phyloP scores from a whole-genome alignment of 1,139 yeast species.

The Kurtzmaniella quercitrusa region DNA sequence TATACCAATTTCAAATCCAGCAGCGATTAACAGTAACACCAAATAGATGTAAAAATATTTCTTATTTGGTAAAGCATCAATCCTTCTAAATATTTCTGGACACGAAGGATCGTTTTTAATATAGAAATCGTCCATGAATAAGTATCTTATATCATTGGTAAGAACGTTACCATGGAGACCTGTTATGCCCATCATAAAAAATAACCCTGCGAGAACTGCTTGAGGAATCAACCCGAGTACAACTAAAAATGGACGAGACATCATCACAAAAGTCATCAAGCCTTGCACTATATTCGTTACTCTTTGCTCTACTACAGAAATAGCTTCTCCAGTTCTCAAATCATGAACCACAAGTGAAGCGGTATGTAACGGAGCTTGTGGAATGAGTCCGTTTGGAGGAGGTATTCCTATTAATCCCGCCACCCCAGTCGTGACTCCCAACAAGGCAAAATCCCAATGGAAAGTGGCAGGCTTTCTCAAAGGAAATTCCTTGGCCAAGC shows the following conservation, averaged over 20 bases:
- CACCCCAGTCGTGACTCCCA: constrained; percentile 83
- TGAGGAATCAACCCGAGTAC: constrained; percentile 89
- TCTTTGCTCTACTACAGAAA: constrained; percentile 82
- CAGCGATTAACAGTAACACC: constrained; percentile 58
- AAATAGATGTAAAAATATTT: constrained; percentile 57
- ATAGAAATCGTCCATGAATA: constrained; percentile 58
- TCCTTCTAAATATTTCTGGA: constrained; percentile 32
- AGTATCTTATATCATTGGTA: constrained; percentile 55
- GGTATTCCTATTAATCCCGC: constrained; percentile 89
- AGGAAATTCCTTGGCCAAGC: constrained; percentile 80
- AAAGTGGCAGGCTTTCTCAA: constrained; percentile 82
- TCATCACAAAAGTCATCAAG: constrained; percentile 72
- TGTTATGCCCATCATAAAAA: constrained; percentile 87
- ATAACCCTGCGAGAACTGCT: constrained; percentile 86
- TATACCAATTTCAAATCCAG: constrained; percentile 77
- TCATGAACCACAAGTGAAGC: constrained; percentile 65
- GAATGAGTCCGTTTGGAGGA: constrained; percentile 93
- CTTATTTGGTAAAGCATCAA: constrained; percentile 29
- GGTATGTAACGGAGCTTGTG: constrained; percentile 95
- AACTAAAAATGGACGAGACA: constrained; percentile 81
- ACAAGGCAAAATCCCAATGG: constrained; percentile 85
- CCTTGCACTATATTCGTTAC: constrained; percentile 85
- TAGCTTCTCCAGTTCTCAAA: constrained; percentile 34
- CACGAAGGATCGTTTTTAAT: constrained; percentile 31
- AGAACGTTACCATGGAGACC: constrained; percentile 71